These are phyloP conservation scores for Dipteronia sinensis DNA, from an alignment of 345 rosid species.

Conservation along the genomic window DNA sequence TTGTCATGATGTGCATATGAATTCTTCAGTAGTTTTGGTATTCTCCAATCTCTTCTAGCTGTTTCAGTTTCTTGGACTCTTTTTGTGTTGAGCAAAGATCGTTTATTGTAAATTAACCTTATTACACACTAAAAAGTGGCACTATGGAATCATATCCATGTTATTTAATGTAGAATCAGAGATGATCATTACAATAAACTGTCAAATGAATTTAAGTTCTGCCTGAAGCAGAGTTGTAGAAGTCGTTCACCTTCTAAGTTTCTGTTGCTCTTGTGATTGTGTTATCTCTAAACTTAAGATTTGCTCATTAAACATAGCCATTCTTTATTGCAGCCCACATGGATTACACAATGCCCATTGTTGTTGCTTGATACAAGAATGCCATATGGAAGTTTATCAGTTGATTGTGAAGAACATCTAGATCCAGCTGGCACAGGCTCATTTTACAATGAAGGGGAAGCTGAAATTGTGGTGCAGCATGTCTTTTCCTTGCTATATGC, in stretches of 20 bases:
- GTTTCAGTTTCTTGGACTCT: neutral
- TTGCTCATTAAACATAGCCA: neutral
- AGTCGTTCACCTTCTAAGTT: neutral
- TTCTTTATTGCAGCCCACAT: slow-evolving; percentile 66
- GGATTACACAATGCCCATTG: slow-evolving; percentile 92
- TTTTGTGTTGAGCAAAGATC: neutral
- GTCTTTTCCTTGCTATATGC: slow-evolving; percentile 76
- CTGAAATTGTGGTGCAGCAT: slow-evolving; percentile 88
- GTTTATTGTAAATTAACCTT: too few relatives aligned
- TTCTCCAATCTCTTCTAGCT: neutral
- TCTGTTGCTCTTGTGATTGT: neutral
- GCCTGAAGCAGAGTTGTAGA: neutral
- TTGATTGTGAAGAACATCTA: slow-evolving; percentile 91
- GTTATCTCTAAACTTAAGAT: neutral
- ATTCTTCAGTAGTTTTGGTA: neutral
- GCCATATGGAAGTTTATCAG: slow-evolving; percentile 89
- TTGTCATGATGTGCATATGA: neutral
- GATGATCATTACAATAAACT: neutral
- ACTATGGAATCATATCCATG: neutral
- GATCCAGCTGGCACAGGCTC: slow-evolving; percentile 99
- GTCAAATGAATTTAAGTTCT: neutral
- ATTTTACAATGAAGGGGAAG: slow-evolving; percentile 95
- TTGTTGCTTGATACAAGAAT: slow-evolving; percentile 92
- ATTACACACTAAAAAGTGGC: too few relatives aligned
- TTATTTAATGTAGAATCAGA: neutral